Conservation (phyloP, 2,329 filamentous ascomycete genomes). For the Fusarium acutatum region DNA sequence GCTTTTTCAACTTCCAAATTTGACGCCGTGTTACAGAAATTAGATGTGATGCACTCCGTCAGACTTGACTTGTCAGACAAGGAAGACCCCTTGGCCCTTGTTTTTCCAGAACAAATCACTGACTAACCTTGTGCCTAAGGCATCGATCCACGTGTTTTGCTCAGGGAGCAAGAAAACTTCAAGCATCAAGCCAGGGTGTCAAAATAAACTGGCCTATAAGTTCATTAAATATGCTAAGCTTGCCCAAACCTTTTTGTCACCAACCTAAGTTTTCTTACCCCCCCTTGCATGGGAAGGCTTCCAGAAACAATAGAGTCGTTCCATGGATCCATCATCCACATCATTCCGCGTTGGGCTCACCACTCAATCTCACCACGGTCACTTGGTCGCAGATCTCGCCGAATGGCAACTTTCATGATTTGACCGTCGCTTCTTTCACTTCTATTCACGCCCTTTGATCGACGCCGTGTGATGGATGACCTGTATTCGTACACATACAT, state of each 20-base stretch:
- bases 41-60: constrained; percentile 16
- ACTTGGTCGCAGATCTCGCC: constrained; percentile 34
- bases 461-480: constrained; percentile 5
- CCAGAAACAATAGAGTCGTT: constrained; percentile 34
- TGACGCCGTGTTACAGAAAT: constrained; percentile 12
- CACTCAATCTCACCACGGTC: constrained; percentile 18
- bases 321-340: constrained; percentile 28
- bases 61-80: constrained; percentile 14
- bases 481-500: background rate
- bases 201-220: background rate
- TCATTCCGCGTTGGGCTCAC: constrained; percentile 23
- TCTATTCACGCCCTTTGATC: constrained; percentile 12
- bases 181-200: fast-evolving
- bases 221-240: fast-evolving
- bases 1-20: background rate
- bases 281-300: constrained; percentile 27
- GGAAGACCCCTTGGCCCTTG: constrained; percentile 14
- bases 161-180: no score
- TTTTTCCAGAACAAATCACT: constrained; percentile 32
- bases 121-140: constrained; percentile 24
- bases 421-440: constrained; percentile 19
- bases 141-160: background rate
- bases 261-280: background rate
- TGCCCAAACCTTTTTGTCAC: background rate
- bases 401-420: constrained; percentile 28